Conservation (phyloP, 768 basidiomycete genomes). For the Suillus brevipes region DNA sequence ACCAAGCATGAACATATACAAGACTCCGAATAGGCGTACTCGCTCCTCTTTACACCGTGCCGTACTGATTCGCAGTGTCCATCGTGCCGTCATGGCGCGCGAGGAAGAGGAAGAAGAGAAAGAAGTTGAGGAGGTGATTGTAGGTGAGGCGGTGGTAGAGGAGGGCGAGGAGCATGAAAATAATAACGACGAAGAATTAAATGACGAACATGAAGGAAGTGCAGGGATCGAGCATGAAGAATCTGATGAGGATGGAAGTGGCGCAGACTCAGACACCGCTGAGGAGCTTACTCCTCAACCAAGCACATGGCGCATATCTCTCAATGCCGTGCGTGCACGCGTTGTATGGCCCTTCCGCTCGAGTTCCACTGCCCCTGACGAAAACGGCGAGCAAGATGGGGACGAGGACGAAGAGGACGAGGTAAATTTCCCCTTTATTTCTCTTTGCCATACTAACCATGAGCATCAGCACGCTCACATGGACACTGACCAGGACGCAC, state of each 20-base stretch:
- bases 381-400: slow-evolving; percentile 22
- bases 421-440: slow-evolving; percentile 3
- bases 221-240: slow-evolving; percentile 13
- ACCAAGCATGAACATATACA: slow-evolving; percentile 7
- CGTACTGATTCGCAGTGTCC: slow-evolving; percentile 69
- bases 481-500: slow-evolving; percentile 4
- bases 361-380: slow-evolving; percentile 23
- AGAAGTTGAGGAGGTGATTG: slow-evolving; percentile 49
- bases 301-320: slow-evolving; percentile 33
- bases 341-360: slow-evolving; percentile 33
- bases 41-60: slow-evolving; percentile 63
- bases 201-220: slow-evolving; percentile 13
- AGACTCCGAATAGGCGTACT: slow-evolving; percentile 28
- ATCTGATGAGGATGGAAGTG: slow-evolving; percentile 13
- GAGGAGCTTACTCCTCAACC: slow-evolving; percentile 9
- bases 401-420: slow-evolving; percentile 21
- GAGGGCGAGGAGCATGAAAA: slow-evolving; percentile 36
- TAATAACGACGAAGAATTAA: slow-evolving; percentile 18
- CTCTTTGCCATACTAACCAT: background rate
- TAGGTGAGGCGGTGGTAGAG: slow-evolving; percentile 44
- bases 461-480: background rate
- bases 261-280: slow-evolving; percentile 13
- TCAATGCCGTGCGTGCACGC: slow-evolving; percentile 31
- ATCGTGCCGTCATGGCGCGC: slow-evolving; percentile 53
- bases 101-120: slow-evolving; percentile 55